These are phyloP conservation scores for Solanum aculeatissimum DNA, from an alignment of 305 asterid species.

Conservation along the genomic window DNA sequence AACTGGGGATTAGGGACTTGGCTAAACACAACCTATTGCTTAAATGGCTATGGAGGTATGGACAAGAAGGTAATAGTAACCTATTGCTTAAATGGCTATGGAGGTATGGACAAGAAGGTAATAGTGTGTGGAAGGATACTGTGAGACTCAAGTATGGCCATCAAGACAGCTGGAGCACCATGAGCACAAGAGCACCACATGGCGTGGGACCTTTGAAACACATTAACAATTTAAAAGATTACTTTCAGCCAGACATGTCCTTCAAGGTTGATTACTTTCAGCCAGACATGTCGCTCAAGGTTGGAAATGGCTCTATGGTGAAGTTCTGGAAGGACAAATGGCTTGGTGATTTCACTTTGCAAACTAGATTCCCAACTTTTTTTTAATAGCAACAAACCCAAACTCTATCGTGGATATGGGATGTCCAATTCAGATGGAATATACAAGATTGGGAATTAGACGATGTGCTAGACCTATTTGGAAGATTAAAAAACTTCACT, in stretches of 20 bases:
- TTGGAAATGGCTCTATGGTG: not conserved
- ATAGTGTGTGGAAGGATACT: not conserved
- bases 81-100: not conserved
- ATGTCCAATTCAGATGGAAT: too few species aligned
- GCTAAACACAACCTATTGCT: not conserved
- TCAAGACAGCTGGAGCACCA: not conserved
- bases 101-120: not conserved
- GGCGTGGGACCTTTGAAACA: not conserved
- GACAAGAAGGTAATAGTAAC: not conserved
- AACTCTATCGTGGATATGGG: too few species aligned
- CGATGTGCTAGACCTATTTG: too few species aligned
- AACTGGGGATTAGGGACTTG: not conserved
- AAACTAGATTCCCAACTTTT: too few species aligned
- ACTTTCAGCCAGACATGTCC: not conserved
- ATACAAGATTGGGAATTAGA: too few species aligned
- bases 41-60: not conserved
- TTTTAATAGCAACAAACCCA: too few species aligned
- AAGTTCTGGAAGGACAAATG: not conserved
- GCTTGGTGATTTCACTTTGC: too few species aligned
- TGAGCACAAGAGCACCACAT: not conserved
- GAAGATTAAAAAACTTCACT: too few species aligned
- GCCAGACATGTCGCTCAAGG: not conserved
- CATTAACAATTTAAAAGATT: not conserved
- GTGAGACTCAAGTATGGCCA: not conserved
- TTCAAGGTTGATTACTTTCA: not conserved